Evolutionary conservation across 2,329 filamentous ascomycete genomes (phyloP), one percentile per base, ranked within the genome.

Genomic region (Pyricularia grisea): DNA sequence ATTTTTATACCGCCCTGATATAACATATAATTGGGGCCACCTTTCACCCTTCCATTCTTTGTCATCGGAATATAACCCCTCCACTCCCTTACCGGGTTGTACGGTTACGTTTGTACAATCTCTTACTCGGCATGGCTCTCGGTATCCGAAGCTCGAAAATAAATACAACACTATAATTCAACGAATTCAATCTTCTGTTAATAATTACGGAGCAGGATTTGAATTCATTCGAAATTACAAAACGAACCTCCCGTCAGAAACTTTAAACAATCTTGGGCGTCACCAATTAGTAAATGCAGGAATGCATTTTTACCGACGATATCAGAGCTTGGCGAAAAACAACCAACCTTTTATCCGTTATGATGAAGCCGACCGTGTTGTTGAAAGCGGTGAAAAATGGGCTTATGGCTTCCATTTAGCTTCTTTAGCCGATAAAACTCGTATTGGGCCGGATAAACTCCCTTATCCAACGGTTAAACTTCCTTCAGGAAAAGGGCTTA

Each of bases 21-120:
- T 90, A 64, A 87, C 88, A 1, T 90, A 88, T 72, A 85, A 83
- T 68, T 97, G 93, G 92, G 94, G 93, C 69, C 93, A 94, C 77
- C 97, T 97, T 78, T 91, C 92, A 23, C 92, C 93, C 1, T 96
- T 88, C 80, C 97, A 92, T 79, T 85, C 89, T 0, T 89, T 94
- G 0, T 85, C 88, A 7, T 93, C 90, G 1, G 81, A 86, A 2
- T 86, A 92, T 67, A 81, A 87, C n/a, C 73, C 83, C 7, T 81
- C 82, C 9, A 80, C 90, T 0, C 93, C 93, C 0, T 73, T 81
- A 0, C 31, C 9, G 9, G 83, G 82, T 23, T 97, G 94, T 79
- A 81, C 85, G 12, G 80, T 94, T 73, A 94, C 89, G 2, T 94
- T 97, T 78, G 93, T 86, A 0, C 90, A 94, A 74, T 82, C 94